Percentiles rank a stretch among this genome's conserved stretches.
Conservation (phyloP, 2,329 filamentous ascomycete genomes). For the Didymella pinodella region DNA sequence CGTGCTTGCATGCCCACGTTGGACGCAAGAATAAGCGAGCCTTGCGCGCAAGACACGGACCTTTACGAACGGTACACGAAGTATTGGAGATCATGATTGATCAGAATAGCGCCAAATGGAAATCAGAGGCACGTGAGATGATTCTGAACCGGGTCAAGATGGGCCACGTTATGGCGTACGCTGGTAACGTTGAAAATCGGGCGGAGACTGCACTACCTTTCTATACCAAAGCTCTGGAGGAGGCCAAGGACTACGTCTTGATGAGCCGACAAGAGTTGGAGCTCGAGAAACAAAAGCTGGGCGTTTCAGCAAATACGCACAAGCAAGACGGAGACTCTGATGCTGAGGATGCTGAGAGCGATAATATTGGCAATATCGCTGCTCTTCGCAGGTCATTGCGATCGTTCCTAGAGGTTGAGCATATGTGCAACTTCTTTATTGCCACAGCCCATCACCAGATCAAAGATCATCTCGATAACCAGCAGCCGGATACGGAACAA, state of each 20-base stretch:
- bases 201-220: slow-evolving; percentile 73
- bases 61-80: slow-evolving; percentile 82
- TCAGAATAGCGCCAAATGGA: slow-evolving; percentile 73
- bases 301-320: slow-evolving; percentile 18
- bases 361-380: slow-evolving; percentile 58
- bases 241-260: slow-evolving; percentile 60
- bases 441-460: slow-evolving; percentile 86
- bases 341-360: slow-evolving; percentile 50
- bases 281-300: slow-evolving; percentile 56
- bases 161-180: slow-evolving; percentile 82
- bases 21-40: slow-evolving; percentile 71
- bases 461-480: slow-evolving; percentile 70
- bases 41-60: slow-evolving; percentile 67
- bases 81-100: slow-evolving; percentile 93
- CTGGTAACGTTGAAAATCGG: slow-evolving; percentile 60
- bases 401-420: slow-evolving; percentile 77
- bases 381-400: slow-evolving; percentile 73
- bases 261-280: slow-evolving; percentile 71
- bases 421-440: slow-evolving; percentile 83
- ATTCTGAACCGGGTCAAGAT: slow-evolving; percentile 70
- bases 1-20: slow-evolving; percentile 85
- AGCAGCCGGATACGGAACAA: slow-evolving; percentile 71
- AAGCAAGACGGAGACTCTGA: slow-evolving; percentile 47
- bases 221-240: slow-evolving; percentile 65
- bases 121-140: slow-evolving; percentile 72